phyloP scores from a whole-genome alignment of 768 basidiomycete genomes.

The Russula compacta region DNA sequence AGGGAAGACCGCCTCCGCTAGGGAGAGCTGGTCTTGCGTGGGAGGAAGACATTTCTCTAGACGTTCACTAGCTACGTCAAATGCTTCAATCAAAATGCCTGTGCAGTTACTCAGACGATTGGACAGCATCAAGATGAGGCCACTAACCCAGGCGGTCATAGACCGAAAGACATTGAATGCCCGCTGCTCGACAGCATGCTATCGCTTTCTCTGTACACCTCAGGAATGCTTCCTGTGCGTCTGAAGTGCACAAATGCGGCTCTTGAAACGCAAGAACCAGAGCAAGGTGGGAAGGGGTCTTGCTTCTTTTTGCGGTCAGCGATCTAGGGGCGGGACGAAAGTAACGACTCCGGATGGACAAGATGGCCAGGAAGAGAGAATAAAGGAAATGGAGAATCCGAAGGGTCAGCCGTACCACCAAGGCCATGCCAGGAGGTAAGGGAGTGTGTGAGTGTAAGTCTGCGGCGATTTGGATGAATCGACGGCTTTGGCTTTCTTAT shows the following conservation, averaged over 20 bases:
- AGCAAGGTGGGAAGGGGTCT: slow-evolving; percentile 59
- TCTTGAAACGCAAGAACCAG: slow-evolving; percentile 48
- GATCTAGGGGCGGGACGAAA: slow-evolving; percentile 36
- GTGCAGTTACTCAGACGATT: slow-evolving; percentile 28
- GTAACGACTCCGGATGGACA: slow-evolving; percentile 34
- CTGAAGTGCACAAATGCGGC: slow-evolving; percentile 26
- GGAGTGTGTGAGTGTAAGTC: background rate
- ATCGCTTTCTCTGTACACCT: slow-evolving; percentile 46
- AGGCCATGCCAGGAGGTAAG: slow-evolving; percentile 26
- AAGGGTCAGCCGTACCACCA: slow-evolving; percentile 41
- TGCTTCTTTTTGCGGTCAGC: slow-evolving; percentile 42
- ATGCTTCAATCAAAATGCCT: slow-evolving; percentile 11
- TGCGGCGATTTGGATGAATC: background rate
- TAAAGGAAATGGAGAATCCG: slow-evolving; percentile 52
- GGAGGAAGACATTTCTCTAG: slow-evolving; percentile 23
- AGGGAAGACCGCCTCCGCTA: slow-evolving; percentile 59
- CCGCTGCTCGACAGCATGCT: slow-evolving; percentile 53
- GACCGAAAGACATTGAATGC: slow-evolving; percentile 55
- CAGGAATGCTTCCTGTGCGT: slow-evolving; percentile 36
- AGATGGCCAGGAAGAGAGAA: slow-evolving; percentile 33
- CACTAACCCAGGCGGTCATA: slow-evolving; percentile 64
- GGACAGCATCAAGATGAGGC: background rate
- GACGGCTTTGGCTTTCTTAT: background rate
- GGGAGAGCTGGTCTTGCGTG: slow-evolving; percentile 26
- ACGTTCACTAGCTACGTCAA: slow-evolving; percentile 22